Percentiles rank a stretch among this genome's conserved stretches.
Conservation (phyloP, 2,329 filamentous ascomycete genomes). For the Diplodia corticola region DNA sequence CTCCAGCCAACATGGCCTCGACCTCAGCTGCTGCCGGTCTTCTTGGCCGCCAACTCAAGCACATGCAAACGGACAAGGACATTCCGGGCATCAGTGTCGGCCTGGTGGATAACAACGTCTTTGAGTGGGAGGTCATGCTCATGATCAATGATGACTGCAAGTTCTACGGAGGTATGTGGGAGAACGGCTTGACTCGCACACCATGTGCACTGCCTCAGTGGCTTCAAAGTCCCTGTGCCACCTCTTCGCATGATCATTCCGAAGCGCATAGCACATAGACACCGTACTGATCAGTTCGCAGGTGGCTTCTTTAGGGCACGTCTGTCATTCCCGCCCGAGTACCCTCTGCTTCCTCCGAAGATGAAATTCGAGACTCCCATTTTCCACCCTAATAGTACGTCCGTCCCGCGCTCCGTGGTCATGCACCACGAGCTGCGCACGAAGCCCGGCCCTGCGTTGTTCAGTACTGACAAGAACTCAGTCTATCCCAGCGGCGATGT, state of each 20-base stretch:
- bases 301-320: slow-evolving; percentile 94
- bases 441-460: neutral
- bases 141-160: slow-evolving; percentile 97
- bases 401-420: neutral
- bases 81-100: slow-evolving; percentile 94
- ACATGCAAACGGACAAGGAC: slow-evolving; percentile 89
- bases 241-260: neutral
- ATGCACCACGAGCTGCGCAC: neutral
- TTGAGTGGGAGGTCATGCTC: slow-evolving; percentile 98
- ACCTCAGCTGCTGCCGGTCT: slow-evolving; percentile 67
- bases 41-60: slow-evolving; percentile 82
- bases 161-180: slow-evolving; percentile 77
- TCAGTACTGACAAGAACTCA: slow-evolving; percentile 41
- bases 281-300: slow-evolving; percentile 25
- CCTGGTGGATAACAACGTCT: slow-evolving; percentile 80
- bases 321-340: slow-evolving; percentile 92
- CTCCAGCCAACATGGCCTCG: slow-evolving; percentile 33
- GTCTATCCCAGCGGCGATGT: slow-evolving; percentile 91
- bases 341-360: slow-evolving; percentile 90
- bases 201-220: too few relatives aligned
- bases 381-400: slow-evolving; percentile 91
- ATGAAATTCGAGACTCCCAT: slow-evolving; percentile 95
- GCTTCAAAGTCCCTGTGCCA: neutral
- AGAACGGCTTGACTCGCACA: neutral
- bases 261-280: neutral